A percentile compares a stretch with the other conserved stretches of the same genome.
Conservation (phyloP, 805 yeast species). For the Saturnispora quitensis region DNA sequence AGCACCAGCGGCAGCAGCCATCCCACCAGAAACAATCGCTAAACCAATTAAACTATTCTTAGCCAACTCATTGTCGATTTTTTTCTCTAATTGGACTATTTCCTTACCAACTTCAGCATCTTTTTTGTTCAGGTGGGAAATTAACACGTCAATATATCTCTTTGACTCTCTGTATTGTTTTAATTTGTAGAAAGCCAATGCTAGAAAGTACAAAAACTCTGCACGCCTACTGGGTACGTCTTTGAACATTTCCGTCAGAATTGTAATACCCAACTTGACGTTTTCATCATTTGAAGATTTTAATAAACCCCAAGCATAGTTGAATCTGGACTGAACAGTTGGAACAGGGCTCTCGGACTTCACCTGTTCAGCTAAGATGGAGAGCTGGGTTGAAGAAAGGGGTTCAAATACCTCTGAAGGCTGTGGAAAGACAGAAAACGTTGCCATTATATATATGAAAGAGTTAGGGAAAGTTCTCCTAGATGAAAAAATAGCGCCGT, state of each 20-base stretch:
- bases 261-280: slow-evolving; percentile 70
- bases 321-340: slow-evolving; percentile 77
- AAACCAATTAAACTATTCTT: slow-evolving; percentile 84
- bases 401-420: slow-evolving; percentile 33
- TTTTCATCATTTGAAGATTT: slow-evolving; percentile 55
- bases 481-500: neutral
- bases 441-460: neutral
- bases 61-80: slow-evolving; percentile 77
- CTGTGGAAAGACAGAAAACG: slow-evolving; percentile 18
- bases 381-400: slow-evolving; percentile 64
- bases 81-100: slow-evolving; percentile 40
- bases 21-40: slow-evolving; percentile 76
- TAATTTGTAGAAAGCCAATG: slow-evolving; percentile 79
- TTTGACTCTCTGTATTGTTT: slow-evolving; percentile 85
- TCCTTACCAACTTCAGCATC: slow-evolving; percentile 41
- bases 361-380: slow-evolving; percentile 67
- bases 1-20: slow-evolving; percentile 69
- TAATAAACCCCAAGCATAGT: slow-evolving; percentile 93
- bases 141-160: slow-evolving; percentile 71
- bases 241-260: slow-evolving; percentile 61
- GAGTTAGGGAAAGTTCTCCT: neutral
- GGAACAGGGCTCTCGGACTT: slow-evolving; percentile 73
- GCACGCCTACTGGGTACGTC: slow-evolving; percentile 77
- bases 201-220: slow-evolving; percentile 80
- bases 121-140: slow-evolving; percentile 73